Evolutionary conservation across 345 rosid species (phyloP), one percentile per base, ranked within the genome.

Genomic region (Orychophragmus violaceus): DNA sequence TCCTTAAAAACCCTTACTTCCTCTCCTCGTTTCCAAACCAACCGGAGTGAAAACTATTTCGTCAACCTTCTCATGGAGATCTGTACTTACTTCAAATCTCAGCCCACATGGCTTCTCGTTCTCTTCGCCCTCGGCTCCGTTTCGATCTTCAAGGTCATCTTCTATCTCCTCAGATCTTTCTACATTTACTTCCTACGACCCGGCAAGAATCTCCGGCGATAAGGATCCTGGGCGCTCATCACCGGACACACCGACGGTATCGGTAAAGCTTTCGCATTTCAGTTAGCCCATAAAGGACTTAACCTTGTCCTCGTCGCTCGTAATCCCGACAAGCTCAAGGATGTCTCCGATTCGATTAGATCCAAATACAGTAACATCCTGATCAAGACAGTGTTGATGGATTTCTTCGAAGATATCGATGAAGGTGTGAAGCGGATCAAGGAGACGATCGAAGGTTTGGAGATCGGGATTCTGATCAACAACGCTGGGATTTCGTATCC

Each of bases 231-330:
- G 99, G 96, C 92, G 10, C 54, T 94, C 30, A 79, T 94, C 23
- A 90, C 97, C 27, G 96, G 97, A 23, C 86, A 92, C 48, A 94
- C 97, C 8, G 99, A 90, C 19, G 97, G 99, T 16, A 94, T 94
- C 37, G 96, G 99, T 3, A 90, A 88, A 44, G 89, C 83, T 44
- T 94, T 94, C 66, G 89, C 99, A 44, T 84, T 90, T 55, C 86
- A 90, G 48, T 42, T 94, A 30, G 96, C 95, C 46, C 72, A 79
- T 49, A 84, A 84, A 62, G 97, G 97, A 9, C 79, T 94, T 17
- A 83, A 94, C 77, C 83, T 94, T 54, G 81, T 94, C 6, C 70
- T 94, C 66, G 99, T 94, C 3, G 97, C 85, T 18, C 84, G 97
- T 32, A 94, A 81, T 65, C 84, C 85, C 0, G 83, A 79, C 0